Conservation (phyloP, 768 basidiomycete species). For the Dioszegia aurantiaca region DNA sequence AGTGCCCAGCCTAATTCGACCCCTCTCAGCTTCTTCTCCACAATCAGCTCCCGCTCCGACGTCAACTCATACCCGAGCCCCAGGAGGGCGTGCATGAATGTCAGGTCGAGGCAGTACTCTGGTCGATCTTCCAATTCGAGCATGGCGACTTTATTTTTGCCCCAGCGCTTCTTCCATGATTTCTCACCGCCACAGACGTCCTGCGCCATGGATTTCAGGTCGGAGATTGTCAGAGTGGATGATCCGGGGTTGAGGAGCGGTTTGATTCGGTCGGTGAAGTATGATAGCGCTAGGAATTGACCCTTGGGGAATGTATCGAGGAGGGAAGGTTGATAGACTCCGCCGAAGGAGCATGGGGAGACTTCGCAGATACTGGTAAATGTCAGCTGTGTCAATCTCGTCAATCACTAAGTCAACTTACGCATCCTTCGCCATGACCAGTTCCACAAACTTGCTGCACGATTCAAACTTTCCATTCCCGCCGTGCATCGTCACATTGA, state of each 20-base stretch:
- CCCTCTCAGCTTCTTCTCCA: conserved; percentile 81
- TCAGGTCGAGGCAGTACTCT: conserved; percentile 93
- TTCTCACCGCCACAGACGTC: conserved; percentile 70
- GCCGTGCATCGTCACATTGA: conserved; percentile 81
- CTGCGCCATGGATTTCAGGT: conserved; percentile 64
- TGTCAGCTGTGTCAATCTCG: not conserved
- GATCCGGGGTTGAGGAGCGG: conserved; percentile 63
- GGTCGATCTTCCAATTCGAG: conserved; percentile 75
- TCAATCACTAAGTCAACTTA: conserved; percentile 54
- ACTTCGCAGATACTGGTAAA: conserved; percentile 68
- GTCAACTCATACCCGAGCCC: conserved; percentile 86
- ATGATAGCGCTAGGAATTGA: conserved; percentile 84
- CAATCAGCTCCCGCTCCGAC: conserved; percentile 60
- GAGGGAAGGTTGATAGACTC: conserved; percentile 92
- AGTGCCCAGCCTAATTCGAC: conserved; percentile 94
- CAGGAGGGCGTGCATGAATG: conserved; percentile 87
- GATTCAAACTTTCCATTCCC: conserved; percentile 79
- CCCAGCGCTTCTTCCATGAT: conserved; percentile 58
- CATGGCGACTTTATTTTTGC: conserved; percentile 56
- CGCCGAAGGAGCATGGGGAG: conserved; percentile 94
- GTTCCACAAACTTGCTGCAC: conserved; percentile 75
- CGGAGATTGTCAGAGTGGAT: conserved; percentile 57
- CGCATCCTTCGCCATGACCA: conserved; percentile 94
- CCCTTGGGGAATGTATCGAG: conserved; percentile 82
- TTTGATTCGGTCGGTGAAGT: conserved; percentile 91